A percentile compares a stretch with the other conserved stretches of the same genome.
Evolutionary conservation across 257 asterid genomes (phyloP).

Genomic region (Fraxinus quadrangulata): DNA sequence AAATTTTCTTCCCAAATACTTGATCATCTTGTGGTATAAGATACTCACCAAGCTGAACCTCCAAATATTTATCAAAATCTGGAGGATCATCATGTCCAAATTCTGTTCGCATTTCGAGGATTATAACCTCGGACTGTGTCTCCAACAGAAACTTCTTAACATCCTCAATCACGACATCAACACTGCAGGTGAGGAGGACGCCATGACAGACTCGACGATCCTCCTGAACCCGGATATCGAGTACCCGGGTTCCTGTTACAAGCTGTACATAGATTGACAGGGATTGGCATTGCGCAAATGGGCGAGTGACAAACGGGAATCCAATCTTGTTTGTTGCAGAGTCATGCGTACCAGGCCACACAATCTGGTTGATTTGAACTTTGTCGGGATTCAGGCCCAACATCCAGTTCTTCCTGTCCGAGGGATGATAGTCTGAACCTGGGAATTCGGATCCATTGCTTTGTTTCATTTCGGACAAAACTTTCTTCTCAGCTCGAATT

Average conservation of each 20-base stretch:
- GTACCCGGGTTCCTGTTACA: conserved; percentile 56
- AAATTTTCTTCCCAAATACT: conserved; percentile 59
- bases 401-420: conserved; percentile 82
- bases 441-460: conserved; percentile 51
- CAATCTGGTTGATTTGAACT: conserved; percentile 58
- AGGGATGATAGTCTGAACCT: conserved; percentile 59
- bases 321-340: conserved; percentile 90
- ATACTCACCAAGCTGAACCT: conserved; percentile 61
- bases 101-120: conserved; percentile 82
- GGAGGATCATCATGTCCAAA: conserved; percentile 90
- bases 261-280: conserved; percentile 77
- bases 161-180: conserved; percentile 63
- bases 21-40: conserved; percentile 69
- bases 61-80: conserved; percentile 61
- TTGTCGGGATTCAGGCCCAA: conserved; percentile 47
- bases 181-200: conserved; percentile 54
- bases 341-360: conserved; percentile 97
- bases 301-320: conserved; percentile 65
- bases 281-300: conserved; percentile 79
- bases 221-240: conserved; percentile 81
- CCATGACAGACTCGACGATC: conserved; percentile 82
- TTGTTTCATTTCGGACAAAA: conserved; percentile 45
- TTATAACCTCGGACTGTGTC: conserved; percentile 68
- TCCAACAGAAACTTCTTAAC: conserved; percentile 62
- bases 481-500: conserved; percentile 53